Evolutionary conservation across 1,284 basidiomycete species (phyloP).

Genomic region (Austropuccinia psidii): DNA sequence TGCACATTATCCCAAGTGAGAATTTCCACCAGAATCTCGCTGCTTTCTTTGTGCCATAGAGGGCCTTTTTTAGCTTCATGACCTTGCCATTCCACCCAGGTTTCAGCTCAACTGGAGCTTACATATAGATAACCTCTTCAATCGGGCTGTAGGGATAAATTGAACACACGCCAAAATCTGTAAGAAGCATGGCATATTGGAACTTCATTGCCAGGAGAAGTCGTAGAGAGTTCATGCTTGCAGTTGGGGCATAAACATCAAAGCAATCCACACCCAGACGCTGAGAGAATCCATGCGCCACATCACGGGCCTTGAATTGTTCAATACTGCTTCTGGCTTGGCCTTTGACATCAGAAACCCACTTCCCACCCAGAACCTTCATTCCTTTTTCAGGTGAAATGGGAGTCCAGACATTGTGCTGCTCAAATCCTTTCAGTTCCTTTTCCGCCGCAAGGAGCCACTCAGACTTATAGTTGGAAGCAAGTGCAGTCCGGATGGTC

Average conservation of each 20-base stretch:
- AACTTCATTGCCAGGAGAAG: constrained; percentile 29
- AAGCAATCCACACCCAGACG: constrained; percentile 25
- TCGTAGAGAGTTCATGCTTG: background rate
- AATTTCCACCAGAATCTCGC: background rate
- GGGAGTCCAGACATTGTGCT: background rate
- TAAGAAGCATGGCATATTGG: background rate
- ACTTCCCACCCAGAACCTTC: background rate
- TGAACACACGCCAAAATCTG: background rate
- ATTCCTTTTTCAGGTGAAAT: background rate
- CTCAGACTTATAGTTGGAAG: background rate
- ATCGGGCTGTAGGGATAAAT: background rate
- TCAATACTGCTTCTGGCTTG: constrained; percentile 4
- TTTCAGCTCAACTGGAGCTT: background rate
- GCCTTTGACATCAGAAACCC: constrained; percentile 34
- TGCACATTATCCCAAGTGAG: too few relatives aligned
- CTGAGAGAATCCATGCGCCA: constrained; percentile 36
- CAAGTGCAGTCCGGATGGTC: background rate
- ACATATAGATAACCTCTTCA: background rate
- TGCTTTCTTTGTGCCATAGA: background rate
- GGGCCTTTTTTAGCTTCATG: background rate
- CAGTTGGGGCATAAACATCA: constrained; percentile 37
- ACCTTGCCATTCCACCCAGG: background rate
- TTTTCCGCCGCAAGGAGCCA: background rate
- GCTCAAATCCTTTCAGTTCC: background rate
- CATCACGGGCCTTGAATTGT: too few relatives aligned